These are phyloP conservation scores for Helicocarpus griseus DNA, from an alignment of 2,329 filamentous ascomycete species.

Conservation along the genomic window DNA sequence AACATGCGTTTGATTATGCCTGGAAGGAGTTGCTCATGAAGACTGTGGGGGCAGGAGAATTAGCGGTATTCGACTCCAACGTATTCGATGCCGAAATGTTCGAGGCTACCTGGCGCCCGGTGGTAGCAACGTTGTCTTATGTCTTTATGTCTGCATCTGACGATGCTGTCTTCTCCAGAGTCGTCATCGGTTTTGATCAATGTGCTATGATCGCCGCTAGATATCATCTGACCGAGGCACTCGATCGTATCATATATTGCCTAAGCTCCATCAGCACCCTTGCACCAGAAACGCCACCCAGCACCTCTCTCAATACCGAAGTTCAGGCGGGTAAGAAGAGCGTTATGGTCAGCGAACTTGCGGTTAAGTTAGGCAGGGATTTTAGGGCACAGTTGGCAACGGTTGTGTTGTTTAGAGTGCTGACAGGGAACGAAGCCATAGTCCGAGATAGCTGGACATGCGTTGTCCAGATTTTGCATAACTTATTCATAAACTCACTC, in stretches of 20 bases:
- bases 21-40: conserved; percentile 93
- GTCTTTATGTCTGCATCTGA: conserved; percentile 99
- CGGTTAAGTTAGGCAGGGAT: conserved; percentile 88
- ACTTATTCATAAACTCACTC: conserved; percentile 91
- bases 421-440: conserved; percentile 71
- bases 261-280: conserved; percentile 85
- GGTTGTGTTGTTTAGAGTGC: conserved; percentile 86
- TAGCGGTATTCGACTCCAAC: conserved; percentile 79
- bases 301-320: conserved; percentile 86
- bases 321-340: conserved; percentile 84
- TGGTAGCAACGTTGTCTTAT: conserved; percentile 89
- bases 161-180: conserved; percentile 85
- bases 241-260: conserved; percentile 88
- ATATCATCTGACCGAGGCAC: conserved; percentile 71
- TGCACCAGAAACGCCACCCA: conserved; percentile 63
- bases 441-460: conserved; percentile 52
- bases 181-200: conserved; percentile 92
- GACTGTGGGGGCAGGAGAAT: conserved; percentile 61
- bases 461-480: conserved; percentile 85
- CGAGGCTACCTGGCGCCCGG: conserved; percentile 85
- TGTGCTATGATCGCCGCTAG: conserved; percentile 85
- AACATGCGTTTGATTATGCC: conserved; percentile 91
- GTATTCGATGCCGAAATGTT: conserved; percentile 98
- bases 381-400: conserved; percentile 90
- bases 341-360: conserved; percentile 97